phyloP scores from a whole-genome alignment of 371 early-diverging fungal genomes.

The Fennellomyces sp. region DNA sequence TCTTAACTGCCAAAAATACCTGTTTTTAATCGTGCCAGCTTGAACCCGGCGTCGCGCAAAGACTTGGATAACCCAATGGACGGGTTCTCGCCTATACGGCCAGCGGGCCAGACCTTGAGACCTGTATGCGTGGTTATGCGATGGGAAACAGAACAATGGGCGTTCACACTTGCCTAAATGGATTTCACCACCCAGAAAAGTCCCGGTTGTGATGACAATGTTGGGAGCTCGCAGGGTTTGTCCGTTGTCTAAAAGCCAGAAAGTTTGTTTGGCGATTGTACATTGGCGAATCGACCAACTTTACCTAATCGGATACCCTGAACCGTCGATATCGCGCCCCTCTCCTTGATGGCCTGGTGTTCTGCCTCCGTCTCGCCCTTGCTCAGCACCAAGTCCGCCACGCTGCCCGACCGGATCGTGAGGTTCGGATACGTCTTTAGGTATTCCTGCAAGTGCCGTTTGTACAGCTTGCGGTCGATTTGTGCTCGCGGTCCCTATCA shows the following conservation, averaged over 20 bases:
- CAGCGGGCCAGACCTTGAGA: slow-evolving; percentile 76
- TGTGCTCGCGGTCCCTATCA: slow-evolving; percentile 80
- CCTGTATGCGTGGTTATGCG: too few species aligned
- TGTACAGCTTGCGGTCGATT: slow-evolving; percentile 82
- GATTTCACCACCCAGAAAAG: slow-evolving; percentile 86
- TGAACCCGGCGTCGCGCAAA: slow-evolving; percentile 74
- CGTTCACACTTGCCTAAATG: slow-evolving; percentile 58
- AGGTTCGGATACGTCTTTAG: slow-evolving; percentile 71
- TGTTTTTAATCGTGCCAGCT: slow-evolving; percentile 79
- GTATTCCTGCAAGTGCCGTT: slow-evolving; percentile 70
- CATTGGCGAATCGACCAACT: too few species aligned
- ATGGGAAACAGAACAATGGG: neutral
- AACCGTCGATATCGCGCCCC: slow-evolving; percentile 32
- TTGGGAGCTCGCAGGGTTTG: slow-evolving; percentile 70
- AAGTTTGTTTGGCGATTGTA: neutral
- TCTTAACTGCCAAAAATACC: slow-evolving; percentile 31
- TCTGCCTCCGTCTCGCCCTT: slow-evolving; percentile 37
- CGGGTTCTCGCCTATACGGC: slow-evolving; percentile 78
- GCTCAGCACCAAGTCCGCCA: slow-evolving; percentile 70
- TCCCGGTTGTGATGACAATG: slow-evolving; percentile 86
- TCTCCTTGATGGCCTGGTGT: slow-evolving; percentile 19
- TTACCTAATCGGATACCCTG: slow-evolving; percentile 47
- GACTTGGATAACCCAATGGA: slow-evolving; percentile 79
- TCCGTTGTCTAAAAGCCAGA: slow-evolving; percentile 55
- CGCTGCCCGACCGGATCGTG: slow-evolving; percentile 71